Percentiles rank a stretch among this genome's conserved stretches.
Conservation (phyloP, 768 basidiomycete species). For the Naematelia aurantialba region DNA sequence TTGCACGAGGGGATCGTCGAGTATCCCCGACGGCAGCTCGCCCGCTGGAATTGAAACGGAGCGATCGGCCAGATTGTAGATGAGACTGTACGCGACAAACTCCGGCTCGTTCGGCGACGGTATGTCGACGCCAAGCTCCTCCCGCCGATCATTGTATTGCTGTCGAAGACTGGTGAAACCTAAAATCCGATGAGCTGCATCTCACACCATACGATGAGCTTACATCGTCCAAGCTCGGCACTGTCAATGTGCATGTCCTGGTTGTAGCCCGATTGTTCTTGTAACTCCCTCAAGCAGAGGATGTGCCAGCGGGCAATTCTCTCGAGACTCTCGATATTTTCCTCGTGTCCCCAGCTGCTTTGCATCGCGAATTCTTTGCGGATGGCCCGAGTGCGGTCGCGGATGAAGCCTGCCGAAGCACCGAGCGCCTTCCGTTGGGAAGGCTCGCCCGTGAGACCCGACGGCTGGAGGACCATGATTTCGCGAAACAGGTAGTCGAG, state of each 20-base stretch:
- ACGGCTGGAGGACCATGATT: constrained; percentile 60
- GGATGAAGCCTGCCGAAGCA: constrained; percentile 62
- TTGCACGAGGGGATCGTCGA: constrained; percentile 70
- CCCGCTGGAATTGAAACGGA: constrained; percentile 65
- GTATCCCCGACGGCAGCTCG: constrained; percentile 60
- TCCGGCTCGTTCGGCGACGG: constrained; percentile 79
- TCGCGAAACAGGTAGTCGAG: constrained; percentile 89
- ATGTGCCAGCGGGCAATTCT: constrained; percentile 93
- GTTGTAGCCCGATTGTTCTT: constrained; percentile 53
- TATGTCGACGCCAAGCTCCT: constrained; percentile 55
- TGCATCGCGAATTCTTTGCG: constrained; percentile 94
- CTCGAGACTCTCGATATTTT: constrained; percentile 84
- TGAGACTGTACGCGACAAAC: constrained; percentile 90
- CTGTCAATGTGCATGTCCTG: constrained; percentile 44
- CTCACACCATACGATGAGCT: constrained; percentile 42
- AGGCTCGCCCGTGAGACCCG: constrained; percentile 7
- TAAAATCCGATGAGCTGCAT: constrained; percentile 47
- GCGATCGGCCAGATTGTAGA: constrained; percentile 86
- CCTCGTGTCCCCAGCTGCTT: constrained; percentile 64
- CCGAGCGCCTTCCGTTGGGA: constrained; percentile 53
- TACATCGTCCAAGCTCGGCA: constrained; percentile 51
- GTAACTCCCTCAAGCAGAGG: constrained; percentile 58
- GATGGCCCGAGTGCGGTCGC: constrained; percentile 85
- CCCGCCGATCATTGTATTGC: constrained; percentile 77
- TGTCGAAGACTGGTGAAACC: constrained; percentile 89